Evolutionary conservation across 352 stramenopile genomes (phyloP), one percentile per base, ranked within the genome.

Genomic region (Aphanomyces invadans): DNA sequence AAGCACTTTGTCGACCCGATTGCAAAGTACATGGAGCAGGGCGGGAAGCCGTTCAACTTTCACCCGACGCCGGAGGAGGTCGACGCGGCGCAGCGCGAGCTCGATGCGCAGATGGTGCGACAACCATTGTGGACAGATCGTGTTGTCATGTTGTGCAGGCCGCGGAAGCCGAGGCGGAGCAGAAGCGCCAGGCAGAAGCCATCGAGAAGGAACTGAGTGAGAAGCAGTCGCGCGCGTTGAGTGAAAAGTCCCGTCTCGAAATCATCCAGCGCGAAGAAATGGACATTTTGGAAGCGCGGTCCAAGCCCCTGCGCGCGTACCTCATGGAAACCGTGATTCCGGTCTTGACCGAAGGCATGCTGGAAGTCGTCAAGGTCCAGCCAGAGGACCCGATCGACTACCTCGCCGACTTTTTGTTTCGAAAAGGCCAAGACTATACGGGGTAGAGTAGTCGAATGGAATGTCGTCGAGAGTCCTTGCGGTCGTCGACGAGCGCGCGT

Each of bases 311-410:
- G 51, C 77, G 83, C 3, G 77, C 79, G 25, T 96, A 90, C 70
- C 73, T 95, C 17, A 90, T 93, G 80, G 77, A 93, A 69, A 89
- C 81, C 0, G 84, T 95, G 39, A 76, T 96, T 25, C 86, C 87
- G 26, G 81, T 82, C 11, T 75, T 96, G 23, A 93, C 86, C 0
- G 78, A 92, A 73, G 83, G 82, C 9, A 90, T 95, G 78, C 75
- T 95, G 21, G 83, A 96, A 71, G 78, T 92, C n/a, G 83, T 90
- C 65, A 89, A 90, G 31, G 81, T 91, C 39, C 81, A 93, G 72
- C 85, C 86, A 0, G 76, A 86, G 21, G 85, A 96, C 62, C 86
- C 88, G 38, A 89, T 95, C 62, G 86, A 95, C 72, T 95, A 90
- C 56, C 73, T 96, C 26, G 86, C 88, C 23, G 83, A 94, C 63